A percentile compares a stretch with the other conserved stretches of the same genome.
Conservation (phyloP, 148 eudicot genomes). For the Rhododendron ovatum region DNA sequence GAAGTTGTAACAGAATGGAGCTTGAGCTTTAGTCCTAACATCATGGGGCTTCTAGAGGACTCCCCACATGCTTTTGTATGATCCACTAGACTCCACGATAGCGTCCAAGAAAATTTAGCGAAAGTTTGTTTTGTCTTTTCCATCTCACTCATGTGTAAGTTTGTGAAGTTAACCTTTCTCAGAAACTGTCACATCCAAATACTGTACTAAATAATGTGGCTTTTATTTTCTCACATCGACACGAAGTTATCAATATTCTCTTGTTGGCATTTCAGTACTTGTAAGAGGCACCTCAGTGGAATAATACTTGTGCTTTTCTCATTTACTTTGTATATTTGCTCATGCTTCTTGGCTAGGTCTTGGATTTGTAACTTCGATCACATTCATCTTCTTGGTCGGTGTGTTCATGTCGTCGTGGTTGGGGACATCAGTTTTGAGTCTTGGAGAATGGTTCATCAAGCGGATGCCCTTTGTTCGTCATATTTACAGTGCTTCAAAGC, state of each 20-base stretch:
- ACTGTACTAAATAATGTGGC: neutral
- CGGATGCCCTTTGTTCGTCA: constrained; percentile 40
- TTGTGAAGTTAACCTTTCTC: neutral
- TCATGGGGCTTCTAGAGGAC: neutral
- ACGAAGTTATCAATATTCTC: neutral
- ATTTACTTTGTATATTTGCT: neutral
- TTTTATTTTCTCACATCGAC: neutral
- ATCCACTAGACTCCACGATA: neutral
- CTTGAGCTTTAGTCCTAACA: neutral
- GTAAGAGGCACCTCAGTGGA: neutral
- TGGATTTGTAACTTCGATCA: constrained; percentile 39
- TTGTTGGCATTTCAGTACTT: constrained; percentile 1
- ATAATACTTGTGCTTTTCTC: neutral
- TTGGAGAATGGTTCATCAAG: constrained; percentile 47
- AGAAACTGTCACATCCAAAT: neutral
- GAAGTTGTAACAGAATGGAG: neutral
- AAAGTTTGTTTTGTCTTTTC: neutral
- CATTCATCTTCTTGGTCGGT: constrained; percentile 36
- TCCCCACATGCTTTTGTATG: neutral
- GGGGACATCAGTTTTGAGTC: constrained; percentile 37
- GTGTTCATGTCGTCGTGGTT: constrained; percentile 43
- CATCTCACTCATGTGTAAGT: neutral
- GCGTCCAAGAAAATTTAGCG: neutral
- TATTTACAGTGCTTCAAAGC: constrained; percentile 40
- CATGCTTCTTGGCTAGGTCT: constrained; percentile 21